These are phyloP conservation scores for Dimocarpus longan DNA, from an alignment of 345 rosid genomes.

Conservation along the genomic window DNA sequence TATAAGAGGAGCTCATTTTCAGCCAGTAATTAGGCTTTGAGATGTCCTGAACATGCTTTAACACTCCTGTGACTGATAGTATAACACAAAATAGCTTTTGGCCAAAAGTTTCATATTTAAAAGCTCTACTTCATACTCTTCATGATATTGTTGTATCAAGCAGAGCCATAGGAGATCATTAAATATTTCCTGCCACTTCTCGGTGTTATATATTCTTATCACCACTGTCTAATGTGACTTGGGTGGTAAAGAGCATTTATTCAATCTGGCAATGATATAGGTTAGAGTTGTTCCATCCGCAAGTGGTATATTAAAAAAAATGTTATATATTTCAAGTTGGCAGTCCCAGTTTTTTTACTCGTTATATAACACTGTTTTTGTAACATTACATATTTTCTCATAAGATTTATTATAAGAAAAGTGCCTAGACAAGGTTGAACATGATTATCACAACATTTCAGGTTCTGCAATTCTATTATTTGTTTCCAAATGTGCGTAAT, in stretches of 20 bases:
- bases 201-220: neutral
- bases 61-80: neutral
- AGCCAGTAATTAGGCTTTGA: too few relatives aligned
- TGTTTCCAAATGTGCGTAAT: neutral
- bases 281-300: too few relatives aligned
- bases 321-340: neutral
- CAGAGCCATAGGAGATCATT: neutral
- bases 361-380: neutral
- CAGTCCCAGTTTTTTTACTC: neutral
- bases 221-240: too few relatives aligned
- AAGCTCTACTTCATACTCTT: neutral
- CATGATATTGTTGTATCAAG: neutral
- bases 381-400: neutral
- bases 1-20: too few relatives aligned
- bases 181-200: neutral
- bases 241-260: too few relatives aligned
- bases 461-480: neutral
- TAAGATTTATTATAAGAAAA: neutral
- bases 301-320: too few relatives aligned
- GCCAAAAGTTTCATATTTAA: neutral
- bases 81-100: neutral
- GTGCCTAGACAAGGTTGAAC: neutral
- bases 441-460: neutral
- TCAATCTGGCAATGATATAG: too few relatives aligned
- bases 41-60: too few relatives aligned